These are phyloP conservation scores for Cenchrus americanus DNA, from an alignment of 176 grass and related monocot species.

Conservation along the genomic window DNA sequence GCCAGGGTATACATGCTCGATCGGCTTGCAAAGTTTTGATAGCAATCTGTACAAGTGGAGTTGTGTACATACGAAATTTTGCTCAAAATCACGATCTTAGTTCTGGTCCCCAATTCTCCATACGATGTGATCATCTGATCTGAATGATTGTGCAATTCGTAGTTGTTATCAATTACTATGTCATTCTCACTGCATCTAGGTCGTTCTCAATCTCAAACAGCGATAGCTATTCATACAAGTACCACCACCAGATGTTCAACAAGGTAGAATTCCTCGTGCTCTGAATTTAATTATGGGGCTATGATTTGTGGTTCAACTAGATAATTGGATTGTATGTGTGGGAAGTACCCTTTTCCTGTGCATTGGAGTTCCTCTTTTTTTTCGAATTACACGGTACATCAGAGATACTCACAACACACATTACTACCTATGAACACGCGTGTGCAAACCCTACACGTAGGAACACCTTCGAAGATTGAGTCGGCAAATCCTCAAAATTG, in stretches of 20 bases:
- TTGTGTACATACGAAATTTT: slow-evolving; percentile 42
- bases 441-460: too few species aligned
- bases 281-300: not conserved
- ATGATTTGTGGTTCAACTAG: slow-evolving; percentile 4
- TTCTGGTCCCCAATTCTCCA: not conserved
- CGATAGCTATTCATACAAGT: not conserved
- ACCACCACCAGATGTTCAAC: too few species aligned
- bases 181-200: not conserved
- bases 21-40: slow-evolving; percentile 16
- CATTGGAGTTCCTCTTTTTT: not conserved
- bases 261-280: not conserved
- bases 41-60: not conserved
- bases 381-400: too few species aligned
- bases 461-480: too few species aligned
- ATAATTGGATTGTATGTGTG: not conserved
- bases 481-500: too few species aligned
- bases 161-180: not conserved
- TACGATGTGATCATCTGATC: not conserved
- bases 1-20: not conserved
- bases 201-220: not conserved
- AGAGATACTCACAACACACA: too few species aligned
- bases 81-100: not conserved
- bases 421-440: too few species aligned
- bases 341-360: not conserved
- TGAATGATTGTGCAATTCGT: not conserved